A percentile compares a stretch with the other conserved stretches of the same genome.
Conservation (phyloP, 2,329 filamentous ascomycete genomes). For the Xylaria sp. region DNA sequence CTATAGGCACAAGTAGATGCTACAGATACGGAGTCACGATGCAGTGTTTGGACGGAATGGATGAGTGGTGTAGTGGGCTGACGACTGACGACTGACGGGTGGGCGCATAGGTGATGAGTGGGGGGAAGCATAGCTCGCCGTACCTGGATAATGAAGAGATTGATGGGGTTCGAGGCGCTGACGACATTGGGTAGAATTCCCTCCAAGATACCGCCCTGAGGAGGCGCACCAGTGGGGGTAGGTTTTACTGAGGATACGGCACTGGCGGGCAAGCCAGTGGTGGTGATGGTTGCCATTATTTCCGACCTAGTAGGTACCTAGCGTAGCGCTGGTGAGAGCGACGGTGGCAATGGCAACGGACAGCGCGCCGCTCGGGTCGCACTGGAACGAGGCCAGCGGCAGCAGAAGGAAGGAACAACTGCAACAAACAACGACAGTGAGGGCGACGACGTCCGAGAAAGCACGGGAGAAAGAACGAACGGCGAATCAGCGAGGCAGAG, state of each 20-base stretch:
- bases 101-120: not conserved
- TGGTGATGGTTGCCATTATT: constrained; percentile 32
- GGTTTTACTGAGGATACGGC: constrained; percentile 27
- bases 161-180: constrained; percentile 73
- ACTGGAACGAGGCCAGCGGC: not conserved
- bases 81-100: no score
- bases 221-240: constrained; percentile 41
- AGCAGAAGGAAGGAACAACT: no score
- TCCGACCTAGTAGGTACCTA: not conserved
- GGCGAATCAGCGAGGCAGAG: not conserved
- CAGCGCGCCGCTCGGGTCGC: not conserved
- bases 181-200: constrained; percentile 71
- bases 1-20: no score
- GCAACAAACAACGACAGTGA: not conserved
- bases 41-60: no score
- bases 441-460: not conserved
- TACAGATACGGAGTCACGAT: no score
- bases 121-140: constrained; percentile 1
- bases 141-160: constrained; percentile 77
- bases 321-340: not conserved
- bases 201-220: constrained; percentile 70
- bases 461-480: not conserved
- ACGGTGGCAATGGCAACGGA: no score
- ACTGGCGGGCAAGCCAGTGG: constrained; percentile 33
- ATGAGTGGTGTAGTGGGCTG: no score